Base-by-base conservation (phyloP, 2,329 filamentous ascomycete genomes). In the Botrytis hyacinthi region DNA sequence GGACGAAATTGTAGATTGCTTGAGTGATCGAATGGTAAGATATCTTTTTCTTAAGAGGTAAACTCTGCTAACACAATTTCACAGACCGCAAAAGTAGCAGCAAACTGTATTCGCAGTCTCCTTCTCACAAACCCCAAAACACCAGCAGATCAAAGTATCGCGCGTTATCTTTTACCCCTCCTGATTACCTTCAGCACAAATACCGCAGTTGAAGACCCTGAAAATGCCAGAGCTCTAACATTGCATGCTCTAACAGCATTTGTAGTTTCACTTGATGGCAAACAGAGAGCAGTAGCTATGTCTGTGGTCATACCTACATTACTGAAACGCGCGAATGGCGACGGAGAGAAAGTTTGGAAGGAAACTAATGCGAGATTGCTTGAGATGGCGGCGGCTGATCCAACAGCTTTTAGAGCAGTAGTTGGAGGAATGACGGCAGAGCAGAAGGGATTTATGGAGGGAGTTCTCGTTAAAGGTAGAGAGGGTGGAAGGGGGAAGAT, bases 61-160 rank as follows among this genome's bases (percentile, higher is more conserved):
- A 46, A 42, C 32, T 60, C 0, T 37, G 69, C 65, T 74, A 76
- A 75, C 35, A 37, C n/a, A 14, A 40, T 40, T 22, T 5, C n/a
- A 35, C 71, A 92, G 89, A 95, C 93, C 2, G 92, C 93, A 72
- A 97, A 93, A 80, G 95, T 98, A 73, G 94, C 96, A 1, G 92
- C 94, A 75, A 94, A 94, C 80, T 99, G 96, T 82, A 89, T 95
- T 77, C 90, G 95, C 73, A 96, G 94, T 12, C 87, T 98, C 12
- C 86, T 98, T 44, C 84, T 97, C 5, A 85, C 92, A 78, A 83
- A 88, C 71, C 84, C 88, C 70, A 84, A 89, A 76, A 87, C 91
- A 74, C 77, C 86, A 0, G 90, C 92, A 32, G 91, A 94, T 80
- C 88, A 94, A 78, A 89, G 88, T 74, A 91, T 98, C 70, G 88